A percentile compares a stretch with the other conserved stretches of the same genome.
Evolutionary conservation across 2,329 filamentous ascomycete species (phyloP).

Genomic region (Neonectria faginata): DNA sequence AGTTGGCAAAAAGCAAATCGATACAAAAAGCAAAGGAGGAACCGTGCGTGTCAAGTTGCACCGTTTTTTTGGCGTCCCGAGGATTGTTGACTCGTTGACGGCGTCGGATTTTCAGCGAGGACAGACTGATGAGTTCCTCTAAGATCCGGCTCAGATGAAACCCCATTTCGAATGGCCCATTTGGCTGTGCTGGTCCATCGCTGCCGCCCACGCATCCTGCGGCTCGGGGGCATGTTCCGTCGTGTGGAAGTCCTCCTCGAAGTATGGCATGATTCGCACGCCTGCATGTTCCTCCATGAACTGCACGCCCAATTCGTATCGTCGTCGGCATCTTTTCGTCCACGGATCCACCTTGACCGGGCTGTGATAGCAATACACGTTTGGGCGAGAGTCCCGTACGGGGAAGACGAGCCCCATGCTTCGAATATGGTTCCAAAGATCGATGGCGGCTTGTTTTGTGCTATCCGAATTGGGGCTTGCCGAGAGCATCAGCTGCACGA

Average conservation of each 20-base stretch:
- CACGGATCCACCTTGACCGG: constrained; percentile 58
- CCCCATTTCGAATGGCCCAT: constrained; percentile 47
- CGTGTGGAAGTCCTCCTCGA: constrained; percentile 59
- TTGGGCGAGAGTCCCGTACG: constrained; percentile 53
- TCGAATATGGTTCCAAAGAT: constrained; percentile 54
- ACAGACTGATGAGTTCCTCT: constrained; percentile 10
- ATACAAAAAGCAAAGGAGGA: constrained; percentile 15
- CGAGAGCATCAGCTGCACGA: constrained; percentile 55
- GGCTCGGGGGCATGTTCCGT: constrained; percentile 53
- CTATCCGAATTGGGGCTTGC: constrained; percentile 50
- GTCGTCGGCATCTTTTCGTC: constrained; percentile 57
- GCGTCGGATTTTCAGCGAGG: constrained; percentile 24
- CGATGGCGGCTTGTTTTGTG: constrained; percentile 52
- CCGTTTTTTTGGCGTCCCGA: constrained; percentile 19
- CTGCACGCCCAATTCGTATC: constrained; percentile 53
- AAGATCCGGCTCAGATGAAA: constrained; percentile 48
- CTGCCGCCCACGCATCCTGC: constrained; percentile 53
- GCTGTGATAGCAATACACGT: constrained; percentile 58
- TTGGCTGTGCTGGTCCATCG: constrained; percentile 45
- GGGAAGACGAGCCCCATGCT: constrained; percentile 51
- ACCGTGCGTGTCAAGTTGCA: constrained; percentile 15
- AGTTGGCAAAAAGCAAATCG: constrained; percentile 28
- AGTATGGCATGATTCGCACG: constrained; percentile 55
- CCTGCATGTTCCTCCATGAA: constrained; percentile 55
- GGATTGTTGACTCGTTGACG: constrained; percentile 35